Evolutionary conservation across 164 flowering plant species (phyloP), one percentile per base, ranked within the genome.

Genomic region (Stephania japonica): DNA sequence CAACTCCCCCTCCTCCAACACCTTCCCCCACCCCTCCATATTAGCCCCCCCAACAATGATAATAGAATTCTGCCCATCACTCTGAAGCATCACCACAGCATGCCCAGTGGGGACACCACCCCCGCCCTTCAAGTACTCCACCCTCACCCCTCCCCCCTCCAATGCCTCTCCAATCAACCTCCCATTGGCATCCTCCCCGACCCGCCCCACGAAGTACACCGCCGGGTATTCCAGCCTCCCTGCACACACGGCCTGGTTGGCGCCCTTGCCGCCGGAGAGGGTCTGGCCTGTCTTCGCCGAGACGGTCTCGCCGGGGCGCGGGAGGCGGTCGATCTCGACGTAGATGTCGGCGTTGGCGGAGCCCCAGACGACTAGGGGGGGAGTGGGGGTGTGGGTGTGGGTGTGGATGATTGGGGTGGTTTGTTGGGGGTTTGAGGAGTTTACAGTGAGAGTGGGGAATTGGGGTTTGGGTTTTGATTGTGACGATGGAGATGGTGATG

Each of bases 41-140:
- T 95, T 93, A 32, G 98, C 90, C 7, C 99, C 99, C 32, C 99
- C 99, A 67, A 95, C 98, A 78, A 95, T 93, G 70, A 95, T 87
- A 56, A 95, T 95, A 13, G 94, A 89, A 71, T 95, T 95, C 83
- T 93, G 89, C 72, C 99, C 99, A 79, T 82, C 91, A 61, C 88
- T 41, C 69, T 86, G 93, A 7, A 93, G 89, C 97, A 93, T 95
- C 80, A 95, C 98, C 75, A 93, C 97, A 44, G 99, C 99, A 79
- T 95, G 97, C 27, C 99, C 99, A 65, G 99, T 93, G 12, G 99
- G 99, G 7, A 75, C 93, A 49, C 67, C 83, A 43, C 68, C 43
- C 68, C 88, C 86, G 26, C 53, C 75, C 69, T 27, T 86, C 69
- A 95, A 73, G 75, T 81, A 71, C 69, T 86, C 91, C 49, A 90